phyloP scores from a whole-genome alignment of 352 stramenopile genomes.

The Phytophthora kernoviae region DNA sequence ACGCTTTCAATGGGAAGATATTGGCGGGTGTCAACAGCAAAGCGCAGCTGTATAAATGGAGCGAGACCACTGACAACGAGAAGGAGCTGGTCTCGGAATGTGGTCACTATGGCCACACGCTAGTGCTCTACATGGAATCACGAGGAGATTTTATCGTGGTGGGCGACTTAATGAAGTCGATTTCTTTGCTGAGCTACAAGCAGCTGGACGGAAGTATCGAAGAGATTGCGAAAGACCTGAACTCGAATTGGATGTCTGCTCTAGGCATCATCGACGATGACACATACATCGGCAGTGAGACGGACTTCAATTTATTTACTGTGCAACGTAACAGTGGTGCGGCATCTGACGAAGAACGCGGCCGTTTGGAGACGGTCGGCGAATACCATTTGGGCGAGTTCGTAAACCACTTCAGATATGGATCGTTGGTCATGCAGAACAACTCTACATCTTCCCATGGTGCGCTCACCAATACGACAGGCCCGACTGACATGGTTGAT shows the following conservation, averaged over 20 bases:
- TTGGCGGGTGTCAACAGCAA: constrained; percentile 96
- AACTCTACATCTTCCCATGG: constrained; percentile 25
- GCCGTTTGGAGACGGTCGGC: constrained; percentile 91
- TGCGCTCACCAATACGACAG: background rate
- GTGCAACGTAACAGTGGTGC: constrained; percentile 93
- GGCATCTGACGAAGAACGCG: constrained; percentile 92
- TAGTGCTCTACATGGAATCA: constrained; percentile 96
- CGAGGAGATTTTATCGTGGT: constrained; percentile 95
- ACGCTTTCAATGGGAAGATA: constrained; percentile 94
- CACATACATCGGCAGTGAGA: constrained; percentile 95
- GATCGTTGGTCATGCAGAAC: constrained; percentile 95
- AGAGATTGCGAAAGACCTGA: constrained; percentile 96
- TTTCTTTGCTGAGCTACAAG: constrained; percentile 96
- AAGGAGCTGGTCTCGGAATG: constrained; percentile 93
- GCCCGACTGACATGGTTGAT: constrained; percentile 59
- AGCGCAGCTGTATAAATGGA: constrained; percentile 93
- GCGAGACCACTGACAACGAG: constrained; percentile 87
- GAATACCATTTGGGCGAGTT: constrained; percentile 97
- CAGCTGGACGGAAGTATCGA: constrained; percentile 91
- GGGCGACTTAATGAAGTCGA: constrained; percentile 97
- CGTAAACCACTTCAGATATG: constrained; percentile 95
- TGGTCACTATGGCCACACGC: constrained; percentile 95
- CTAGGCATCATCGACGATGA: constrained; percentile 94
- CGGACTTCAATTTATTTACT: constrained; percentile 96
- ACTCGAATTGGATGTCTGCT: constrained; percentile 96